Conservation (phyloP, 257 asterid species). For the Cynanchum wilfordii region DNA sequence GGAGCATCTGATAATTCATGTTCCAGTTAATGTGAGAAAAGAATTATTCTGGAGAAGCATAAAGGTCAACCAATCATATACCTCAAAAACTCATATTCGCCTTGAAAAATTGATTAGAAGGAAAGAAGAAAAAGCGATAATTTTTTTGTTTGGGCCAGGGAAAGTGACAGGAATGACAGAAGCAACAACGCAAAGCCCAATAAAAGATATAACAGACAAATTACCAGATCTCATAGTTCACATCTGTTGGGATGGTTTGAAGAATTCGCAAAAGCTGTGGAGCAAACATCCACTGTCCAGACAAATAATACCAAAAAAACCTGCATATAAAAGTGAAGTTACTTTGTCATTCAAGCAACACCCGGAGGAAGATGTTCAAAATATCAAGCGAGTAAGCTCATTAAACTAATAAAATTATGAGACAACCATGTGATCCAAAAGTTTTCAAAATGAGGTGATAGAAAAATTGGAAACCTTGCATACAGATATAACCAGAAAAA, state of each 20-base stretch:
- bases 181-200: neutral
- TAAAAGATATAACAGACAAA: constrained; percentile 7
- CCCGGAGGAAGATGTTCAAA: neutral
- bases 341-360: neutral
- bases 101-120: neutral
- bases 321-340: constrained; percentile 7
- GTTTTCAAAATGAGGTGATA: neutral
- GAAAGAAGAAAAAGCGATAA: neutral
- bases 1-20: neutral
- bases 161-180: neutral
- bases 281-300: constrained; percentile 49
- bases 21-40: neutral
- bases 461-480: neutral
- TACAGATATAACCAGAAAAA: neutral
- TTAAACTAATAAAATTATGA: neutral
- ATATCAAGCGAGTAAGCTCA: neutral
- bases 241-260: constrained; percentile 45
- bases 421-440: neutral
- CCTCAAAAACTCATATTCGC: neutral
- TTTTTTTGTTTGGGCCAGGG: neutral
- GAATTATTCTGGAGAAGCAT: neutral
- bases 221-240: constrained; percentile 45
- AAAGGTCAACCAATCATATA: neutral
- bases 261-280: constrained; percentile 59
- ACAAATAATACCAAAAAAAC: constrained; percentile 11